Evolutionary conservation across 495 filamentous ascomycete species (phyloP), one percentile per base, ranked within the genome.

Genomic region (Aspergillus cristatus): DNA sequence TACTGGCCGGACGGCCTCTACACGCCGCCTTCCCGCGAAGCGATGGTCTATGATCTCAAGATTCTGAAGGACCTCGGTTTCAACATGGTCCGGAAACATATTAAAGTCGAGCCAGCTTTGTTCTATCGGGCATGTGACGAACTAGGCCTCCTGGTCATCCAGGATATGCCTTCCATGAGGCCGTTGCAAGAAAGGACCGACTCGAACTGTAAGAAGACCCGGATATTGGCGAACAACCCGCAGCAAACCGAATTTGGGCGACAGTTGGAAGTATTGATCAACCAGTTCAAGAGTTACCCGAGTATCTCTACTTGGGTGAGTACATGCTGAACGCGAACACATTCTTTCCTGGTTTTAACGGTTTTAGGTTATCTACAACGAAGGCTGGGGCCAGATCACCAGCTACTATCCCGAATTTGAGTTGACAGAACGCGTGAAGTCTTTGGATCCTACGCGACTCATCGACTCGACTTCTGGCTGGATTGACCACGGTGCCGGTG

Each of bases 1-100:
- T 81, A 67, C 54, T 84, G 78, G 78, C 79, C 79, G 0, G 79
- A 84, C 45, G 79, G 79, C 0, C 55, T 82, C 15, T 72, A 82
- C 44, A 61, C 67, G 0, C 69, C 79, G 0, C 79, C 79, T 0
- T 79, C 60, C 14, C 49, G 56, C 2, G 75, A 81, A 37, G 79
- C 79, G 0, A 81, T 84, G 79, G 59, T 74, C 1, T 82, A 66
- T 32, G 79, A 84, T 53, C 50, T 84, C 3, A 31, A 78, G 34
- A 42, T 75, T 18, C 47, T 82, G 34, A 81, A 84, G 53, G 53
- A 55, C 4, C 51, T 82, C 2, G 78, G 78, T 2, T 79, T 79
- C 55, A 84, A 82, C 51, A 76, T 72, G 70, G 52, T 82, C 18
- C 70, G 79, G 7, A 84, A 84, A 52, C 79, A 84, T 44, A 81